Evolutionary conservation across 257 asterid genomes (phyloP).

Genomic region (Ligustrum vulgare): DNA sequence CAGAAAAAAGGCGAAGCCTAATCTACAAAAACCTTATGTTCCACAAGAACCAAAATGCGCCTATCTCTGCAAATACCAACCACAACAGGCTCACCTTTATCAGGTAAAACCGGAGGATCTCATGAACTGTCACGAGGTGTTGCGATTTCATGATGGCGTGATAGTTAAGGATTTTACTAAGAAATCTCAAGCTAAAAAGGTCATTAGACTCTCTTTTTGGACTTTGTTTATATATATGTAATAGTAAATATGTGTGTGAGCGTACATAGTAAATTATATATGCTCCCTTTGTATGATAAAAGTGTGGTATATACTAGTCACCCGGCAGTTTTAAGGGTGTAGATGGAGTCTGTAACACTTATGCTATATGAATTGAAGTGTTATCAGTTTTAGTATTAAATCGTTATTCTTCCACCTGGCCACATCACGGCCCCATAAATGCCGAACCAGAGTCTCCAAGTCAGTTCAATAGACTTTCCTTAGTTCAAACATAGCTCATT

Average conservation of each 20-base stretch:
- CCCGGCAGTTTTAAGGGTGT: neutral
- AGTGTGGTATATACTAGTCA: neutral
- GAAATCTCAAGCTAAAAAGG: conserved; percentile 30
- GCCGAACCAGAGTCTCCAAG: neutral
- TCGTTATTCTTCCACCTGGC: neutral
- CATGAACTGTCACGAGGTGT: conserved; percentile 28
- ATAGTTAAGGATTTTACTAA: conserved; percentile 24
- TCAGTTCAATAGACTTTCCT: neutral
- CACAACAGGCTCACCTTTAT: conserved; percentile 26
- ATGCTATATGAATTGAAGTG: neutral
- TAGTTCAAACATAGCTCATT: neutral
- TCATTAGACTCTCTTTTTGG: conserved; percentile 16
- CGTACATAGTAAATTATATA: neutral
- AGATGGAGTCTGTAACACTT: neutral
- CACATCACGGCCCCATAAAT: too few species aligned
- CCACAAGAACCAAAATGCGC: conserved; percentile 3
- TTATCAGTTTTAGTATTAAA: neutral
- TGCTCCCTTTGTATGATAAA: conserved; percentile 14
- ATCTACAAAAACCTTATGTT: neutral
- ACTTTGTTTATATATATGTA: neutral
- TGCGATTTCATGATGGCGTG: conserved; percentile 24
- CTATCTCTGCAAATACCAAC: conserved; percentile 33
- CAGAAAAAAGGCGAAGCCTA: conserved; percentile 18
- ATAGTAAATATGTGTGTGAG: neutral
- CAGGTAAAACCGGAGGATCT: conserved; percentile 30